Evolutionary conservation across 2,329 filamentous ascomycete species (phyloP), one percentile per base, ranked within the genome.

Genomic region (Gremmenia infestans): DNA sequence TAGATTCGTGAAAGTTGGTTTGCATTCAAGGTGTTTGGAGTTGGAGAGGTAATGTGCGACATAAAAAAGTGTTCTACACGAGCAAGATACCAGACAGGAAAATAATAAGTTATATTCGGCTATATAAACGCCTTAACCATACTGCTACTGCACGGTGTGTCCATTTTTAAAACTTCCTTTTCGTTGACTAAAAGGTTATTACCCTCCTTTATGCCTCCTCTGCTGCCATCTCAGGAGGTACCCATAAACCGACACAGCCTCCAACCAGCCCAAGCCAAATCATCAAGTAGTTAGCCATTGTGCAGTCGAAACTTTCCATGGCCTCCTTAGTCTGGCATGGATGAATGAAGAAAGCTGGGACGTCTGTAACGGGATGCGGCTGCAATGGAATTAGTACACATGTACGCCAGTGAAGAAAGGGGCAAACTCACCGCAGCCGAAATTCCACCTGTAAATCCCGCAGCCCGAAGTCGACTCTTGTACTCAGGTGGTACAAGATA

Each of bases 241-340:
- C 76, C 79, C 84, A 85, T 62, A 97, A 77, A 55, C 90, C 89
- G 42, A 96, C 87, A 63, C 84, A 86, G 51, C 83, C 83, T 57
- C 92, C 93, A 46, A 96, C 83, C 56, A 96, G 75, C n/a, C 92
- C 92, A 60, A 97, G 78, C 92, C 93, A 97, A 54, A 91, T 75
- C 73, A 91, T 81, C 67, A 97, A 78, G 75, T 97, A 97, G 65
- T 86, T 78, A 66, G 85, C 72, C 70, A 78, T 76, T 68, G 78
- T 72, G 65, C 82, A 85, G 42, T 67, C 60, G 66, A 91, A 85
- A 51, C 75, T 77, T 63, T 78, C 77, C 81, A 97, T 88, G 52
- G 89, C 88, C 62, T 93, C 87, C 54, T 88, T 88, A 8, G 94
- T 89, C 70, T 89, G 83, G 73, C 94, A 97, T 23, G 94, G 93